Conservation (phyloP, 176 grass and related monocot genomes). For the Oryza glaberrima region DNA sequence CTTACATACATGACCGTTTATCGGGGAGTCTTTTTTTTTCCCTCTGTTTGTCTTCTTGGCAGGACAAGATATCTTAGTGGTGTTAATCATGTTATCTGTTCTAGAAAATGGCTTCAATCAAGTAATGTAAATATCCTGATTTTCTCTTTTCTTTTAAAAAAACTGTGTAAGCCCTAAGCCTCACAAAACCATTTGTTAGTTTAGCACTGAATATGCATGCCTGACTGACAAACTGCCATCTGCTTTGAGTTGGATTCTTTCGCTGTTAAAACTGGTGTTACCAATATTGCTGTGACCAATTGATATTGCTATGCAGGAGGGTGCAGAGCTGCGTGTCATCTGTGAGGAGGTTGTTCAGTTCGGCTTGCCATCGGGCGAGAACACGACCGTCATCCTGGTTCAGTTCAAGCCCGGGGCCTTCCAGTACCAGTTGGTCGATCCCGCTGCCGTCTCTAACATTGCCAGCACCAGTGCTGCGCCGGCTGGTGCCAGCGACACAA, state of each 20-base stretch:
- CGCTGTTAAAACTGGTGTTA: not conserved
- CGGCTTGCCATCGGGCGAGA: not conserved
- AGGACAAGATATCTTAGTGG: not conserved
- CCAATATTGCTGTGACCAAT: not conserved
- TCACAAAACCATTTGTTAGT: no score
- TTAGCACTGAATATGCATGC: no score
- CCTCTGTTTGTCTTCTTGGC: not conserved
- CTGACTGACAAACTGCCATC: no score
- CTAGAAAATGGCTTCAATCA: no score
- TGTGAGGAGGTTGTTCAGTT: conserved; percentile 11
- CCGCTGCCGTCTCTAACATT: no score
- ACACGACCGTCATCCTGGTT: conserved; percentile 33
- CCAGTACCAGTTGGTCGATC: no score
- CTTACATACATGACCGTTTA: not conserved
- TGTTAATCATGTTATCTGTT: no score
- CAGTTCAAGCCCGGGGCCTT: not conserved
- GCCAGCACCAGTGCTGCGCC: not conserved
- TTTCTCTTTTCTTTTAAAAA: no score
- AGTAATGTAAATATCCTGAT: no score
- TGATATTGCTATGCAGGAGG: conserved; percentile 11
- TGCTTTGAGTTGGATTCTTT: no score
- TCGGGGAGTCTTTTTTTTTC: not conserved
- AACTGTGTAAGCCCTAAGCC: no score
- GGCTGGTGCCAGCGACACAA: not conserved
- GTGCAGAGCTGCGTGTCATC: not conserved